Evolutionary conservation across 441 rosid species (phyloP), one percentile per base, ranked within the genome.

Genomic region (Adansonia grandidieri): DNA sequence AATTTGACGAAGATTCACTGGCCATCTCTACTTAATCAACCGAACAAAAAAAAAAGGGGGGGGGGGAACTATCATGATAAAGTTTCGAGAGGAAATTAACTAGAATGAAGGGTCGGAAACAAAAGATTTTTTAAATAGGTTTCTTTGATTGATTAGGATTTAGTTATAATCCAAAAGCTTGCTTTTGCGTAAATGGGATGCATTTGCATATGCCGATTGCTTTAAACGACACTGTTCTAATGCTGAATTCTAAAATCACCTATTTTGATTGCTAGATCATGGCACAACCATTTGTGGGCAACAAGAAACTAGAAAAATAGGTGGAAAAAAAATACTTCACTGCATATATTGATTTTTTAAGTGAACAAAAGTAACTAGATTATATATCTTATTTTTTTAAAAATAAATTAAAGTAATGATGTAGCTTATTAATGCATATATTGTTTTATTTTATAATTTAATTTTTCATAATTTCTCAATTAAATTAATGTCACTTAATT

Each of bases 1-100:
- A 47, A 77, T 80, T 80, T 63, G 87, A 63, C 70, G 65, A 75
- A 54, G 82, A 85, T n/a, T 79, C 81, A 53, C 75, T 69, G 17
- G 76, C 54, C 87, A 82, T 82, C 9, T 45, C 40, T 17, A 65
- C 11, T 47, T 6, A 72, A 54, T 44, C 28, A 58, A n/a, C 47
- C 75, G 20, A 32, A 32, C 44, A 13, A 10, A 14, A 13, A n/a
- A 22, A 32, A 32, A 32, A 32, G 37, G 4, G 37, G 1, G 4
- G 10, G 13, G 13, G n/a, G n/a, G 5, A 15, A 5, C 61, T 53
- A 71, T n/a, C 47, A 10, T 22, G 13, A 15, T 37, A 48, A 15
- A 37, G 8, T 54, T 44, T 10, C 42, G 68, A 6, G 9, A 63
- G 71, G 56, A 40, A 57, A 51, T 4, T 8, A 65, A 65, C 50